A percentile compares a stretch with the other conserved stretches of the same genome.
phyloP scores from a whole-genome alignment of 2,329 filamentous ascomycete species.

The Fusarium verrucosum region DNA sequence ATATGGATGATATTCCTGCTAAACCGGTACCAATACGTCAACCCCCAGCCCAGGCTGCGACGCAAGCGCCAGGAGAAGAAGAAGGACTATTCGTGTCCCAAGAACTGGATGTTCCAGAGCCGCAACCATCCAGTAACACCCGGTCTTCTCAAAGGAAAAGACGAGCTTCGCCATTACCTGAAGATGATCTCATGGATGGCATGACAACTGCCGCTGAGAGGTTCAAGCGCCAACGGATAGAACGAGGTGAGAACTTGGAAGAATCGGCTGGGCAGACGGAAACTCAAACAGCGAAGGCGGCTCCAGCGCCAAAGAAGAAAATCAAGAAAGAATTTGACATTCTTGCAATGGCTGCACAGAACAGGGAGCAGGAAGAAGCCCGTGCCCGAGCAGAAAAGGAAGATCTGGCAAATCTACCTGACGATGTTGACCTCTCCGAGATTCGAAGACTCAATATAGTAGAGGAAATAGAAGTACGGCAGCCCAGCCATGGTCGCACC shows the following conservation, averaged over 20 bases:
- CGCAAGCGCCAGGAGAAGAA: conserved; percentile 36
- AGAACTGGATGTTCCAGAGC: conserved; percentile 45
- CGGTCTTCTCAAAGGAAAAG: conserved; percentile 57
- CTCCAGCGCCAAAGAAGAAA: conserved; percentile 54
- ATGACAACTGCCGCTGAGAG: conserved; percentile 80
- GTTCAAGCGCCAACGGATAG: conserved; percentile 80
- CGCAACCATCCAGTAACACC: conserved; percentile 31
- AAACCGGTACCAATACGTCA: conserved; percentile 7
- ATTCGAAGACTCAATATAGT: conserved; percentile 80
- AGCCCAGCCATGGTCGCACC: conserved; percentile 44
- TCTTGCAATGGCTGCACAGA: conserved; percentile 69
- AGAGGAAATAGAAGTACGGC: conserved; percentile 75
- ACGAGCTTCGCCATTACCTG: conserved; percentile 52
- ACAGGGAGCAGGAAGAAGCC: conserved; percentile 74
- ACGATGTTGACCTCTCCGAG: conserved; percentile 74
- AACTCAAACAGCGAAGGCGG: conserved; percentile 21
- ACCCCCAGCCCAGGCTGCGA: background rate
- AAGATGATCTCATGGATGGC: conserved; percentile 71
- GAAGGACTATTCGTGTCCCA: conserved; percentile 68
- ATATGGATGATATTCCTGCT: conserved; percentile 43
- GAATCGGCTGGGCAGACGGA: conserved; percentile 43
- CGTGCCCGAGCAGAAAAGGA: conserved; percentile 63
- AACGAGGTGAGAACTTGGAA: conserved; percentile 61
- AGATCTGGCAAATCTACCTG: conserved; percentile 62
- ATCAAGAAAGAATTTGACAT: conserved; percentile 73